phyloP scores from a whole-genome alignment of 192 early-diverging fungal genomes.

The Linnemannia hyalina region DNA sequence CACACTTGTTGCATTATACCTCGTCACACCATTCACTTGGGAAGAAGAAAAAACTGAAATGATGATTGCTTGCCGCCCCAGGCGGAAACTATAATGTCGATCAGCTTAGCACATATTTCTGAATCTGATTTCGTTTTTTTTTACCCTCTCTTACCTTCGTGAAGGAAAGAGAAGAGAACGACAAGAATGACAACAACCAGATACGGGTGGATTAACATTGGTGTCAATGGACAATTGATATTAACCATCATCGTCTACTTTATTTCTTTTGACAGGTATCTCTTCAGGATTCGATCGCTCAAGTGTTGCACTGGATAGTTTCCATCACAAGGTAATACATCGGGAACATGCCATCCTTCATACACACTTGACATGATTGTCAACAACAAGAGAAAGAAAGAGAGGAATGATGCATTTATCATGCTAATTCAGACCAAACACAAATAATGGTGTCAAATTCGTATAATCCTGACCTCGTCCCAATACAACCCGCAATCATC shows the following conservation, averaged over 20 bases:
- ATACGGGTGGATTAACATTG: neutral
- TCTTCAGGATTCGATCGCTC: neutral
- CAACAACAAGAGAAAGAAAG: neutral
- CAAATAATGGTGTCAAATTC: constrained; percentile 35
- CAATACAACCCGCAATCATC: neutral
- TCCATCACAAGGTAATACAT: constrained; percentile 6
- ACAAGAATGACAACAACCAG: neutral
- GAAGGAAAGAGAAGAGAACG: neutral
- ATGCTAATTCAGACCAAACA: constrained; percentile 43
- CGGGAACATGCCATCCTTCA: neutral
- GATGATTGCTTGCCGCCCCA: constrained; percentile 42
- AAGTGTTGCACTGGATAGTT: neutral
- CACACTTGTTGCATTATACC: neutral
- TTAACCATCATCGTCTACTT: neutral
- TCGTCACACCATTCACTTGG: neutral
- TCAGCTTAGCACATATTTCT: constrained; percentile 41
- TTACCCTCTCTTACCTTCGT: neutral
- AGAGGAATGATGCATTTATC: constrained; percentile 40
- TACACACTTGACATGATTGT: neutral
- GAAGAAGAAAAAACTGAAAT: constrained; percentile 3
- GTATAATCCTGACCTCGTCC: constrained; percentile 40
- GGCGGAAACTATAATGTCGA: constrained; percentile 34
- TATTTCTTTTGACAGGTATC: neutral
- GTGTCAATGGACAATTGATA: neutral
- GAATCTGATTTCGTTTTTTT: constrained; percentile 27